Percentiles rank a stretch among this genome's conserved stretches.
These are phyloP conservation scores for Sesbania bispinosa DNA, from an alignment of 306 rosid species.

Conservation along the genomic window DNA sequence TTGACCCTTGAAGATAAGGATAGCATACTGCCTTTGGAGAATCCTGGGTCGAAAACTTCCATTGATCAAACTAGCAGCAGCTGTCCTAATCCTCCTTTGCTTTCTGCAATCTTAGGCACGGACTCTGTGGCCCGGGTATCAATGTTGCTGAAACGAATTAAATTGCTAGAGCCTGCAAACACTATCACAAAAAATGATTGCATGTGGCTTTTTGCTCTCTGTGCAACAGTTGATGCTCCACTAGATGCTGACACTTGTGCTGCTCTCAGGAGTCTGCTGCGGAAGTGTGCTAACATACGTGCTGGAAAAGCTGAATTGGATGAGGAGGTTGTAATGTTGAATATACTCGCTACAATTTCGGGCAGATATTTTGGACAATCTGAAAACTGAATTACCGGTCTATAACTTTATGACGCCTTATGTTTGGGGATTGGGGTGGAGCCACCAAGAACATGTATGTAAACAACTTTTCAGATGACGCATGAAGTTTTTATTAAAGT, in stretches of 20 bases:
- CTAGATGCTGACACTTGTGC: slow-evolving; percentile 67
- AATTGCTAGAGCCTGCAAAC: slow-evolving; percentile 29
- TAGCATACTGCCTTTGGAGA: not conserved
- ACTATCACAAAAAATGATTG: slow-evolving; percentile 52
- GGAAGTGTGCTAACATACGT: slow-evolving; percentile 73
- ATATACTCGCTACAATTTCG: slow-evolving; percentile 63
- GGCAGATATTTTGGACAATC: slow-evolving; percentile 85
- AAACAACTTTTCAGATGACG: not conserved
- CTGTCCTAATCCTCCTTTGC: slow-evolving; percentile 34
- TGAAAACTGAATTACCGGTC: slow-evolving; percentile 18
- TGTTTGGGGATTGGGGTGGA: not conserved
- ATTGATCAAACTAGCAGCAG: slow-evolving; percentile 35
- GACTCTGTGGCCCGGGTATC: slow-evolving; percentile 56
- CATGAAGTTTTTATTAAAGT: not conserved
- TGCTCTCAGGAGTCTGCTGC: slow-evolving; percentile 68
- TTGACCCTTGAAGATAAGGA: slow-evolving; percentile 20
- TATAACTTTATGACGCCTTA: not conserved
- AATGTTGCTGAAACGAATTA: slow-evolving; percentile 58
- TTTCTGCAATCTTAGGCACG: slow-evolving; percentile 53
- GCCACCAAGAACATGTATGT: slow-evolving; percentile 4
- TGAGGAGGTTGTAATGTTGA: slow-evolving; percentile 73
- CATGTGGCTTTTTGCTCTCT: slow-evolving; percentile 76
- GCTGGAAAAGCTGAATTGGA: slow-evolving; percentile 58
- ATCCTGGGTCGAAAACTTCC: slow-evolving; percentile 16
- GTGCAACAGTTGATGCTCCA: slow-evolving; percentile 74